phyloP scores from a whole-genome alignment of 192 early-diverging fungal species.

The Mortierella antarctica region DNA sequence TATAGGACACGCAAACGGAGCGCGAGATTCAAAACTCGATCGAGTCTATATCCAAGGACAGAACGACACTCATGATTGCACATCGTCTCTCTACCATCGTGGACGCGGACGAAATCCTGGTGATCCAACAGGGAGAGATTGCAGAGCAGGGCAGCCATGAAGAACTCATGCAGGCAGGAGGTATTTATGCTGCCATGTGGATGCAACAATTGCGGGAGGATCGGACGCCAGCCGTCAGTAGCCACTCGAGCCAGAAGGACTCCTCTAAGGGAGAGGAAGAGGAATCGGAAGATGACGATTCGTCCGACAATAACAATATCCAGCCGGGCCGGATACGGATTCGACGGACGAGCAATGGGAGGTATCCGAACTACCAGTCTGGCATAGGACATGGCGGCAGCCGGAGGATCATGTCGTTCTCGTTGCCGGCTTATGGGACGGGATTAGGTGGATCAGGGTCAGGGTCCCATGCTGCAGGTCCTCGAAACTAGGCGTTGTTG shows the following conservation, averaged over 20 bases:
- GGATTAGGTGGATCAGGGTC: constrained; percentile 8
- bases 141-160: constrained; percentile 85
- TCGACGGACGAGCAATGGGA: constrained; percentile 15
- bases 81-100: constrained; percentile 87
- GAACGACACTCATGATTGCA: constrained; percentile 91
- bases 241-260: constrained; percentile 48
- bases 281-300: constrained; percentile 17
- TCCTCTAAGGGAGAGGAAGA: constrained; percentile 52
- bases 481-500: background rate
- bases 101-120: constrained; percentile 86
- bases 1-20: constrained; percentile 65
- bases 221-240: constrained; percentile 17
- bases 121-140: constrained; percentile 81
- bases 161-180: constrained; percentile 69
- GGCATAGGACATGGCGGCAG: background rate
- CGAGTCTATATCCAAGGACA: constrained; percentile 69
- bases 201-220: constrained; percentile 61
- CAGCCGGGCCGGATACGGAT: constrained; percentile 14
- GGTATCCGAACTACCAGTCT: constrained; percentile 4
- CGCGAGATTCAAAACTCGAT: constrained; percentile 83
- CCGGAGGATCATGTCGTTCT: constrained; percentile 36
- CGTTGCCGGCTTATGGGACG: constrained; percentile 25
- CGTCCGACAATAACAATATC: constrained; percentile 22
- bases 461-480: background rate
- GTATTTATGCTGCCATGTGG: constrained; percentile 89